These are phyloP conservation scores for Aegle marmelos DNA, from an alignment of 345 rosid genomes.

Conservation along the genomic window DNA sequence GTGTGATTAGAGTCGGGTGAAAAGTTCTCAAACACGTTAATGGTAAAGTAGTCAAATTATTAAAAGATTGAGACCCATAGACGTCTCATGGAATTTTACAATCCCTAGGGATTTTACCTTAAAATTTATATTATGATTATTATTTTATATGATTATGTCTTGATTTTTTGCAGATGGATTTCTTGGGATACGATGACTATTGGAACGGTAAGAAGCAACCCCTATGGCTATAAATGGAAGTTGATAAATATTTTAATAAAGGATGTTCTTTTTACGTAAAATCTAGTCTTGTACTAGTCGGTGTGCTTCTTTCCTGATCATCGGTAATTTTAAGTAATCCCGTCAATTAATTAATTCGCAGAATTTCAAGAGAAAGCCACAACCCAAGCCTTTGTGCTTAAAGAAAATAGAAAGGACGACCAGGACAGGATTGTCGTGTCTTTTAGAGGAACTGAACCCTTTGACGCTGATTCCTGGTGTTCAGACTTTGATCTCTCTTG, in stretches of 20 bases:
- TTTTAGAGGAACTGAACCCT: conserved; percentile 67
- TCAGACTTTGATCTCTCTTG: conserved; percentile 72
- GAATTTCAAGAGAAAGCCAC: conserved; percentile 58
- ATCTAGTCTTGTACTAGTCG: not conserved
- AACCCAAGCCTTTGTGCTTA: conserved; percentile 54
- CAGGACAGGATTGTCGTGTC: conserved; percentile 52
- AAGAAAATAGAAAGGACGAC: conserved; percentile 27
- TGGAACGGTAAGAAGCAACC: conserved; percentile 63
- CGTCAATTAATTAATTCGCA: conserved; percentile 8
- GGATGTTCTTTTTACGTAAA: not conserved
- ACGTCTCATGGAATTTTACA: too few relatives aligned
- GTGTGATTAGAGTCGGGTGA: too few relatives aligned
- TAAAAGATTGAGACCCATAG: too few relatives aligned
- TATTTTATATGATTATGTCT: not conserved
- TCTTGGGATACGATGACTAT: conserved; percentile 50
- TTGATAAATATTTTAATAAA: too few relatives aligned
- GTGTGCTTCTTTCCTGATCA: not conserved
- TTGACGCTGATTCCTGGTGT: conserved; percentile 66
- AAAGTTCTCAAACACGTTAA: too few relatives aligned
- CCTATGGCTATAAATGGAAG: too few relatives aligned
- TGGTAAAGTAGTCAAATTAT: too few relatives aligned
- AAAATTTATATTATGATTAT: too few relatives aligned
- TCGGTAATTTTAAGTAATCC: not conserved
- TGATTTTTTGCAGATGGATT: conserved; percentile 49
- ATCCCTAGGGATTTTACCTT: too few relatives aligned